These are phyloP conservation scores for Aspergillus asperescens DNA, from an alignment of 495 filamentous ascomycete species.

Conservation along the genomic window DNA sequence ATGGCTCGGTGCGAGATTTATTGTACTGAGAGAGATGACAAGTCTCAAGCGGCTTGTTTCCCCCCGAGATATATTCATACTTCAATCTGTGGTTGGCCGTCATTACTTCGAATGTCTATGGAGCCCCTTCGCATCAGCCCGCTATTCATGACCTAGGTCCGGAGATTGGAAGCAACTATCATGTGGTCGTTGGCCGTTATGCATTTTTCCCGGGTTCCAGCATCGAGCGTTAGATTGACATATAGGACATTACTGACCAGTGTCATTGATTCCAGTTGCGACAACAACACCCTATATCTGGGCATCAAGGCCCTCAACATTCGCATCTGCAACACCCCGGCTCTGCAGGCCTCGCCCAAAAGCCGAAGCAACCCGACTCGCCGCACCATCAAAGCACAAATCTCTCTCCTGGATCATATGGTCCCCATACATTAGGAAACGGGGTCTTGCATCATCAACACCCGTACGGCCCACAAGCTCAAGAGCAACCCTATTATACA, in stretches of 20 bases:
- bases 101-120: background rate
- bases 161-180: background rate
- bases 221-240: background rate
- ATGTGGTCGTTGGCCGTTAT: slow-evolving; percentile 1
- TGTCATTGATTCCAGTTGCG: slow-evolving; percentile 29
- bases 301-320: slow-evolving; percentile 29
- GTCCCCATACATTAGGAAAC: slow-evolving; percentile 45
- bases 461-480: slow-evolving; percentile 54
- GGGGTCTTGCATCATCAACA: slow-evolving; percentile 41
- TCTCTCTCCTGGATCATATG: slow-evolving; percentile 55
- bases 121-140: background rate
- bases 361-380: slow-evolving; percentile 57
- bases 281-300: slow-evolving; percentile 24
- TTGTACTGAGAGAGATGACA: background rate
- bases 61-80: background rate
- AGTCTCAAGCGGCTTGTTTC: background rate
- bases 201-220: slow-evolving; percentile 1
- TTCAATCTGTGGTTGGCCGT: background rate
- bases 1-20: background rate
- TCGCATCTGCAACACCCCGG: slow-evolving; percentile 51
- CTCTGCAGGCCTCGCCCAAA: slow-evolving; percentile 59
- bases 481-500: slow-evolving; percentile 66
- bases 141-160: background rate
- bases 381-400: slow-evolving; percentile 39
- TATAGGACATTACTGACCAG: slow-evolving; percentile 5